Base-by-base conservation (phyloP, 768 basidiomycete genomes). In the Leccinum variicolor region DNA sequence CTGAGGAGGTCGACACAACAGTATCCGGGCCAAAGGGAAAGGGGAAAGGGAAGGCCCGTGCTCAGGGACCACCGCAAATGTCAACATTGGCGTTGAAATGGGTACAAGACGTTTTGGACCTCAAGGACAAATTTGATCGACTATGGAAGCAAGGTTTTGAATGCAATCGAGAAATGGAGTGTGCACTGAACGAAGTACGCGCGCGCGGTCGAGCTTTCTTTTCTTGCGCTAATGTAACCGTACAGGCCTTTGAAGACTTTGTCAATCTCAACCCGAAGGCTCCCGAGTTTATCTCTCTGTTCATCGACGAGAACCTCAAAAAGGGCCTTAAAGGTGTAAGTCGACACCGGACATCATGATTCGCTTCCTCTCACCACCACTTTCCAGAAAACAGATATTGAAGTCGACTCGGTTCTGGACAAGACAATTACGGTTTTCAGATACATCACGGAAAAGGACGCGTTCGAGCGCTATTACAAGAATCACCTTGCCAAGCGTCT, bases 391-490 rank as follows among this genome's bases (percentile, higher is more conserved):
- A 85, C 91, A 26, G 97, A 98, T 57, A 77, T 81, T 19, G 97
- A 99, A 67, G 87, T 98, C 52, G 96, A 98, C 64, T 71, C 72
- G 33, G 84, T 96, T 6, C 76, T 99, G 58, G 96, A 98, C 68
- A 98, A 97, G 76, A 95, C 97, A 0, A 97, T 98, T 72, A 91
- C 87, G 2, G 84, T 98, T 28, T 99, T 99, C 83, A 84, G 96
- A 50, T 99, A 86, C 75, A 79, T 98, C 56, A 81, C 85, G 2
- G 95, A 98, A 73, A 98, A 98, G 74, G 97, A 99, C 68, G 84
- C 94, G 14, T 99, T 99, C 69, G 97, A 99, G 72, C 84, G 92
- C 33, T 98, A 98, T 72, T 99, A 99, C 78, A 98, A 98, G 75
- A 82, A 81, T 15, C 97, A 98, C 71, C 86, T 99, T 29, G 92